Percentiles rank a stretch among this genome's conserved stretches.
phyloP scores from a whole-genome alignment of 768 basidiomycete genomes.

The Saitozyma sp. region DNA sequence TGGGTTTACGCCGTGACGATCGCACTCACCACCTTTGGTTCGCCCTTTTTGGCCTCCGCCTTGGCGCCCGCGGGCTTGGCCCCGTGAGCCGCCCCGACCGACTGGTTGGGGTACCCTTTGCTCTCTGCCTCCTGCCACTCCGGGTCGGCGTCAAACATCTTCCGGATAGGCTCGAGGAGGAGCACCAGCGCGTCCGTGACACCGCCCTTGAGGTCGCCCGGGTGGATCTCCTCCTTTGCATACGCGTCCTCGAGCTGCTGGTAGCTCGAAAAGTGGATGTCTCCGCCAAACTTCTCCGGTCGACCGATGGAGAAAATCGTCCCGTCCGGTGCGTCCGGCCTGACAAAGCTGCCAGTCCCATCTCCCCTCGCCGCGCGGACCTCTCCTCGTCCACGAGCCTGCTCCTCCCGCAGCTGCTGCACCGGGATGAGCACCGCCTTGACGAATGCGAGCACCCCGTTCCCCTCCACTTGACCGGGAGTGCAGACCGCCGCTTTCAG shows the following conservation, averaged over 20 bases:
- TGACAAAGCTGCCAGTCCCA: slow-evolving; percentile 59
- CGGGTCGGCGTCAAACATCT: slow-evolving; percentile 70
- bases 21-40: slow-evolving; percentile 20
- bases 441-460: slow-evolving; percentile 83
- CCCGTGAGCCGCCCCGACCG: slow-evolving; percentile 20
- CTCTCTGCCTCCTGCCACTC: slow-evolving; percentile 78
- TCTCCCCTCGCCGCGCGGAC: slow-evolving; percentile 58
- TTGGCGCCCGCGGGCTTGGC: slow-evolving; percentile 29
- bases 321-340: slow-evolving; percentile 71
- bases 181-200: slow-evolving; percentile 72
- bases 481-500: slow-evolving; percentile 91
- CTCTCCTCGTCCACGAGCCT: slow-evolving; percentile 54
- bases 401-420: slow-evolving; percentile 70
- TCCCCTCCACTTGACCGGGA: slow-evolving; percentile 82
- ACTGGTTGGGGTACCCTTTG: slow-evolving; percentile 71
- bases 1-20: too few species aligned
- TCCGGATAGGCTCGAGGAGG: slow-evolving; percentile 76
- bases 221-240: slow-evolving; percentile 73
- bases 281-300: slow-evolving; percentile 72
- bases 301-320: slow-evolving; percentile 77
- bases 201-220: slow-evolving; percentile 79
- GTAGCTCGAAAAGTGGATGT: slow-evolving; percentile 70
- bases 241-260: slow-evolving; percentile 72
- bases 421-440: slow-evolving; percentile 86
- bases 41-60: slow-evolving; percentile 26